Base-by-base conservation (phyloP, 306 rosid species). In the Sicyos baderoa region DNA sequence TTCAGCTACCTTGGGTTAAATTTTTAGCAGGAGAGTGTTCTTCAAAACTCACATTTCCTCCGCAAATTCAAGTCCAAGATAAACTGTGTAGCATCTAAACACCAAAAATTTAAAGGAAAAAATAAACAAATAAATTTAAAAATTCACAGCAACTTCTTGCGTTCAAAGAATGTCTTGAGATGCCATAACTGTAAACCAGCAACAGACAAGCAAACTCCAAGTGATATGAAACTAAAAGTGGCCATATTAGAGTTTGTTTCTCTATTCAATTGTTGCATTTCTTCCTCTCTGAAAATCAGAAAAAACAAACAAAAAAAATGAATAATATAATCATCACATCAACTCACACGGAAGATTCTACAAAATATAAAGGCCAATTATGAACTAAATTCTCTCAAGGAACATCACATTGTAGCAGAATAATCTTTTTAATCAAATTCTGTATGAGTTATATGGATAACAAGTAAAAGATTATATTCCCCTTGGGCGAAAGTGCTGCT, bases 101-200 rank as follows among this genome's bases (percentile, higher is more conserved):
- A 32, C 3, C 66, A 13, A 18, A 44, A 18, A 17, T 21, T 65
- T 5, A 65, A 45, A 45, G 14, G 3, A 22, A 47, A 13, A 53
- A 15, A 8, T 21, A 29, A 59, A 64, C 45, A 40, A 40, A 35
- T 3, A 45, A 45, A 11, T 9, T 35, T 35, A 45, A 44, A 6
- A 45, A 47, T 12, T 82, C 79, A 88, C 54, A 91, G 89, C 77
- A 91, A 82, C 80, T 91, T 93, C 88, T 89, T 93, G 86, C 94
- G 85, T 85, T 86, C 89, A 70, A 93, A 93, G 85, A 88, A 93
- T 57, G 92, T 47, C 90, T 88, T 93, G 82, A 93, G 84, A 84
- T 93, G 91, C 98, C 96, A 40, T 40, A 40, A 40, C 12, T 93
- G 99, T 78, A 93, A 44, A 73, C 91, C 84, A 18, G 99, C 94